Percentiles rank a stretch among this genome's conserved stretches.
phyloP scores from a whole-genome alignment of 1,284 basidiomycete genomes.

The Rhizoctonia solani region DNA sequence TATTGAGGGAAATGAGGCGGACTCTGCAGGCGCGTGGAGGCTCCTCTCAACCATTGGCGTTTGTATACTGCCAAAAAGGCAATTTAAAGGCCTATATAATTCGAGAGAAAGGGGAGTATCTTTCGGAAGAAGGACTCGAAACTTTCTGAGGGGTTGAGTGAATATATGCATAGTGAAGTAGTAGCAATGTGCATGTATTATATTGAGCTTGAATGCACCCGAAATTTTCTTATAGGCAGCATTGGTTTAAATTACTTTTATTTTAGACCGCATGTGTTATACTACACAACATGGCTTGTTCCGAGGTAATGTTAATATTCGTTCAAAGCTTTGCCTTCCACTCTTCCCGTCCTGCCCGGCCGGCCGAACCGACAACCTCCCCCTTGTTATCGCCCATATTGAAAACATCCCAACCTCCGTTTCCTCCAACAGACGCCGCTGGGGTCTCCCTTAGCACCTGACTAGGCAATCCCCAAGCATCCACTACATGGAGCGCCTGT shows the following conservation, averaged over 20 bases:
- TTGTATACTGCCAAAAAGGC: background rate
- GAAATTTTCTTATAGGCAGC: no score
- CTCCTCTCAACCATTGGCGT: background rate
- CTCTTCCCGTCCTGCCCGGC: constrained; percentile 4
- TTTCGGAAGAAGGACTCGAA: background rate
- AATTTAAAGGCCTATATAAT: background rate
- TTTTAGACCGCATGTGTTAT: no score
- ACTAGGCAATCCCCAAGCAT: constrained; percentile 34
- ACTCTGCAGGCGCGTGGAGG: background rate
- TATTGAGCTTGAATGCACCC: no score
- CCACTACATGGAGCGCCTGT: constrained; percentile 31
- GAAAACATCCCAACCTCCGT: constrained; percentile 30
- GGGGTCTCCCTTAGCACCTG: constrained; percentile 36
- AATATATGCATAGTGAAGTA: no score
- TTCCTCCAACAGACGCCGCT: constrained; percentile 24
- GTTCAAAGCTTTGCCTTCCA: constrained; percentile 32
- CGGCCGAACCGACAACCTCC: constrained; percentile 9
- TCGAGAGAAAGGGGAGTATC: background rate
- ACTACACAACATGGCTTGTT: background rate
- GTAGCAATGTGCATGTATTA: background rate
- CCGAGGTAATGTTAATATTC: background rate
- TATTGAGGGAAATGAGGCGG: background rate
- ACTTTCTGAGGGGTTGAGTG: background rate
- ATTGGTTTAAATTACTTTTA: no score
- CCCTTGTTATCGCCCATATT: constrained; percentile 31